Evolutionary conservation across 1,284 basidiomycete genomes (phyloP).

Genomic region (Cryptococcus maquisensis): DNA sequence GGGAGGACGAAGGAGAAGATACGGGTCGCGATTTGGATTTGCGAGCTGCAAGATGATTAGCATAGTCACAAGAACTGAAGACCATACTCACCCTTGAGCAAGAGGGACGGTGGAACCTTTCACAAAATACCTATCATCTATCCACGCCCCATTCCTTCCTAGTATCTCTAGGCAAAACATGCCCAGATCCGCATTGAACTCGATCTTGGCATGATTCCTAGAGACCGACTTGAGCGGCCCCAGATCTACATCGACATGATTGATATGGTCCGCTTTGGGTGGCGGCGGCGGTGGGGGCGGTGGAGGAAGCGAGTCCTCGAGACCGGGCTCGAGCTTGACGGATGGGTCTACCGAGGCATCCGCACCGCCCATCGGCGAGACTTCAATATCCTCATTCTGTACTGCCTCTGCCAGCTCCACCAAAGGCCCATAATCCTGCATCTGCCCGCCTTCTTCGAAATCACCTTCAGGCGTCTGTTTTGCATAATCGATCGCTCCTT

Average conservation of each 20-base stretch:
- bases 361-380: not conserved
- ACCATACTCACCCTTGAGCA: constrained; percentile 63
- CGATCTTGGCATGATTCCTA: constrained; percentile 89
- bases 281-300: constrained; percentile 38
- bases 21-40: constrained; percentile 96
- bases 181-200: constrained; percentile 57
- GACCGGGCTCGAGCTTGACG: constrained; percentile 13
- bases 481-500: not conserved
- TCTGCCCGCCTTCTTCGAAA: constrained; percentile 1
- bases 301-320: constrained; percentile 6
- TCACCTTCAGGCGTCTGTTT: not conserved
- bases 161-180: constrained; percentile 89
- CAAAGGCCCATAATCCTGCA: constrained; percentile 11
- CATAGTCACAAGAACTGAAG: not conserved
- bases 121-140: constrained; percentile 91
- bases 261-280: constrained; percentile 42
- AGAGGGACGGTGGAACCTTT: constrained; percentile 79
- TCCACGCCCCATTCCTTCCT: constrained; percentile 95
- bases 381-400: constrained; percentile 8
- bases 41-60: constrained; percentile 60
- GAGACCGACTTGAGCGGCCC: constrained; percentile 96
- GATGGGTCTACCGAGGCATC: too few relatives aligned
- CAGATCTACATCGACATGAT: constrained; percentile 85
- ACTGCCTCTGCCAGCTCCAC: constrained; percentile 15
- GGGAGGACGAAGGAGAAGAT: constrained; percentile 96